Evolutionary conservation across 2,329 filamentous ascomycete species (phyloP), one percentile per base, ranked within the genome.

Genomic region (Penicillium sclerotiorum): DNA sequence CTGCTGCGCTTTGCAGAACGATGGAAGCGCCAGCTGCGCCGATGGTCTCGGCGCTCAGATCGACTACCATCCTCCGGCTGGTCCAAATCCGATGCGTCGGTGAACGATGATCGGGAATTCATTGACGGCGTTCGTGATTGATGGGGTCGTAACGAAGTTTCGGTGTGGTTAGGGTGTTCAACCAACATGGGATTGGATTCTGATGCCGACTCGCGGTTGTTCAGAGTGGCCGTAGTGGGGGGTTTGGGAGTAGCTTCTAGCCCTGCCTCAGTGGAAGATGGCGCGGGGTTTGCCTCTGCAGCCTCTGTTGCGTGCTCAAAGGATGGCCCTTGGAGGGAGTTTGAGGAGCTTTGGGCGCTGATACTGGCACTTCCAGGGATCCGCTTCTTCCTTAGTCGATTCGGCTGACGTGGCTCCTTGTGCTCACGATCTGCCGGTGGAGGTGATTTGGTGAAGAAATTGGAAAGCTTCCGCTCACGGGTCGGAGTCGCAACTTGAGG

Each of bases 381-480:
- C n/a, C 74, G 80, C 71, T 90, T 96, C 77, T 97, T 97, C 70
- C 87, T 88, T 44, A 99, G 76, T 71, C 96, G 96, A 64, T 96
- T 96, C 0, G 91, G 90, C 66, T 87, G 87, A 38, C 89, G 83
- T 8, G 64, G 71, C 61, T 81, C 85, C 55, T 86, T 86, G 30
- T 76, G 70, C 3, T 73, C 80, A 35, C 83, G 81, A 21, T 75
- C 78, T 0, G 80, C 79, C 1, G 87, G 84, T 2, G 88, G 86
- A 56, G 86, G 33, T 17, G 33, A 81, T 62, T 88, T 74, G 21
- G 64, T 81, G 63, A 95, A 88, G 30, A 95, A 74, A 61, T 77
- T 83, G 44, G 87, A 79, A 47, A 95, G 70, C 51, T 83, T 86
- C 23, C 85, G 82, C 49, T 91, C 88, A 53, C 81, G 85, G 5